Evolutionary conservation across 2,329 filamentous ascomycete species (phyloP).

Genomic region (Bipolaris bicolor): DNA sequence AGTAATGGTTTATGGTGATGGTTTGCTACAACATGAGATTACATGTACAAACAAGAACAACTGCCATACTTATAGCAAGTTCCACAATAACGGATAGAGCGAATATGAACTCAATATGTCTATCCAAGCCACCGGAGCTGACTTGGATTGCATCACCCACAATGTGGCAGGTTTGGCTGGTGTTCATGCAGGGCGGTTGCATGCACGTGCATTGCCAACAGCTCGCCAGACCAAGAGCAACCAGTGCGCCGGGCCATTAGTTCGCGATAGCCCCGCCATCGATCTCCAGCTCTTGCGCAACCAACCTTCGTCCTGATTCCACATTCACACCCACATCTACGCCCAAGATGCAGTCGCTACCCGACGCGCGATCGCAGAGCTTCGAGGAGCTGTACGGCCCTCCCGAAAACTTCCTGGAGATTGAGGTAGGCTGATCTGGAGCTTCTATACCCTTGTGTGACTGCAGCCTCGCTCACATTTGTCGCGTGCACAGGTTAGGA

Average conservation of each 20-base stretch:
- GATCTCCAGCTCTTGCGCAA: slow-evolving; percentile 19
- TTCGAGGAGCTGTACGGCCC: slow-evolving; percentile 99
- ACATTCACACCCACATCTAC: slow-evolving; percentile 3
- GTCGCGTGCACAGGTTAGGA: slow-evolving; percentile 71
- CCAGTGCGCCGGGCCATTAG: slow-evolving; percentile 20
- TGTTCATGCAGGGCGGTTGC: slow-evolving; percentile 12
- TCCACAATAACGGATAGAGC: not conserved
- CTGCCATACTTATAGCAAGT: not conserved
- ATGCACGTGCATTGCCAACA: slow-evolving; percentile 15
- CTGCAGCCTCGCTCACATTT: slow-evolving; percentile 29
- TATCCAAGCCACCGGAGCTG: not conserved
- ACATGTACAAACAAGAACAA: not conserved
- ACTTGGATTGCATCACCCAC: not conserved
- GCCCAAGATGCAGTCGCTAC: slow-evolving; percentile 64
- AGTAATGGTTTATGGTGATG: not conserved
- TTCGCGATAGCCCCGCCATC: slow-evolving; percentile 25
- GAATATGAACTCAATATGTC: no score
- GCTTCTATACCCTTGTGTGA: slow-evolving; percentile 13
- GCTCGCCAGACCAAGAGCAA: slow-evolving; percentile 4
- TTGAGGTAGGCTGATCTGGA: slow-evolving; percentile 69
- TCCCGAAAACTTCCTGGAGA: slow-evolving; percentile 98
- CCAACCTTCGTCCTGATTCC: slow-evolving; percentile 2
- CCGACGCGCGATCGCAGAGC: slow-evolving; percentile 81
- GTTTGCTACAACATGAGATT: not conserved
- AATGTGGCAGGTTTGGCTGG: not conserved